Percentiles rank a stretch among this genome's conserved stretches.
Conservation (phyloP, 78 protist genomes). For the Protostelium mycophagum region DNA sequence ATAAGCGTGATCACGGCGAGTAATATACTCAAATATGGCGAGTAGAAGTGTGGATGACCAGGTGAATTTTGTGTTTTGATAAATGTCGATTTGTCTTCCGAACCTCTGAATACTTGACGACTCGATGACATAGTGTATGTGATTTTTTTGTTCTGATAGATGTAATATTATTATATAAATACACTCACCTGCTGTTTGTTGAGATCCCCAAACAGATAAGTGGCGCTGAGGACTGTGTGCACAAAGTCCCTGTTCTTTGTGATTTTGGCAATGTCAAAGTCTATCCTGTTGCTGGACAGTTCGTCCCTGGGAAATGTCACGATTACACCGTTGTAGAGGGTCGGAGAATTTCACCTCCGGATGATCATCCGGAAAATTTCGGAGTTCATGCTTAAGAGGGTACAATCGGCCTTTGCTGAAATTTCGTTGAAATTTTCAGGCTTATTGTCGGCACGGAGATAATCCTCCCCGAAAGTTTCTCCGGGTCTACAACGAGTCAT, state of each 20-base stretch:
- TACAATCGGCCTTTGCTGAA: not conserved
- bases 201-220: not conserved
- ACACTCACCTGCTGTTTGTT: not conserved
- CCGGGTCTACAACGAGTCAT: not conserved
- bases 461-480: not conserved
- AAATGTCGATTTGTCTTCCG: no score
- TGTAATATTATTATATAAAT: not conserved
- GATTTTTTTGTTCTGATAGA: not conserved
- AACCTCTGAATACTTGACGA: no score
- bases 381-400: not conserved
- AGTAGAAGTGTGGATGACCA: no score
- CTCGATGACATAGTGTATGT: no score
- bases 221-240: not conserved
- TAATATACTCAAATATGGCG: no score
- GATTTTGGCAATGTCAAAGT: not conserved
- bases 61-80: no score
- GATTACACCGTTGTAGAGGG: no score
- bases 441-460: not conserved
- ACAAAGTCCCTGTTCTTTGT: not conserved
- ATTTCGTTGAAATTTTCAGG: not conserved
- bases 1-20: no score
- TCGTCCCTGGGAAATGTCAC: no score
- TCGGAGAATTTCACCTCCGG: not conserved
- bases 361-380: not conserved
- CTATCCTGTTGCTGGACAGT: not conserved